Percentiles rank a stretch among this genome's conserved stretches.
Conservation (phyloP, 2,329 filamentous ascomycete genomes). For the Balansia obtecta region DNA sequence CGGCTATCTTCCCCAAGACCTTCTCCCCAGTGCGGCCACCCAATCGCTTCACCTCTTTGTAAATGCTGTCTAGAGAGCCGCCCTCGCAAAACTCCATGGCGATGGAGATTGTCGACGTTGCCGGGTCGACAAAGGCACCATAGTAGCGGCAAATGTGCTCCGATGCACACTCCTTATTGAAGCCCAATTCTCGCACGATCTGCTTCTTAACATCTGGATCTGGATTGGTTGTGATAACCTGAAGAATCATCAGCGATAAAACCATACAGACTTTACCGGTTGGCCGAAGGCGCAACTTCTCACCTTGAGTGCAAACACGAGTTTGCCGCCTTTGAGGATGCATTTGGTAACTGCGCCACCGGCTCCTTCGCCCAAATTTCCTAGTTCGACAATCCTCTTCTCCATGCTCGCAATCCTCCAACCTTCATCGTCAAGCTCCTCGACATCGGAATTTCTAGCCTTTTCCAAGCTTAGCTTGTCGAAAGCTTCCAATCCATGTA, state of each 20-base stretch:
- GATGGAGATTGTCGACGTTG: constrained; percentile 94
- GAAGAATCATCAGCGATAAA: constrained; percentile 10
- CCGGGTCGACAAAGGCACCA: constrained; percentile 88
- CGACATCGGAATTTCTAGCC: constrained; percentile 75
- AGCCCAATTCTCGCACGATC: constrained; percentile 88
- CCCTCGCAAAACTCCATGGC: constrained; percentile 99
- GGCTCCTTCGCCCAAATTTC: constrained; percentile 84
- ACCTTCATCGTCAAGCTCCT: constrained; percentile 87
- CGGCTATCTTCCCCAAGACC: constrained; percentile 90
- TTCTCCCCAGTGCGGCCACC: constrained; percentile 94
- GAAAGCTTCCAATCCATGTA: constrained; percentile 64
- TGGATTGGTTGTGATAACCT: constrained; percentile 97
- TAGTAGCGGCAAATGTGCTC: constrained; percentile 97
- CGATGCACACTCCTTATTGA: constrained; percentile 95
- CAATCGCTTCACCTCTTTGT: constrained; percentile 91
- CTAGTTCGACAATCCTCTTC: constrained; percentile 76
- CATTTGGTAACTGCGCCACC: constrained; percentile 91
- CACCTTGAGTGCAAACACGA: constrained; percentile 92
- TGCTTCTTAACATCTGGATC: constrained; percentile 98
- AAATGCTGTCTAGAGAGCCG: constrained; percentile 90
- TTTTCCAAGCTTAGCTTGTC: constrained; percentile 74
- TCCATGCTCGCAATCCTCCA: constrained; percentile 90
- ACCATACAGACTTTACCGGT: background rate
- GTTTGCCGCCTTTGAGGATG: constrained; percentile 81
- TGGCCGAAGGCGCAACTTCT: background rate